These are phyloP conservation scores for Dictyostelium firmibasis DNA, from an alignment of 78 protist species.

Conservation along the genomic window DNA sequence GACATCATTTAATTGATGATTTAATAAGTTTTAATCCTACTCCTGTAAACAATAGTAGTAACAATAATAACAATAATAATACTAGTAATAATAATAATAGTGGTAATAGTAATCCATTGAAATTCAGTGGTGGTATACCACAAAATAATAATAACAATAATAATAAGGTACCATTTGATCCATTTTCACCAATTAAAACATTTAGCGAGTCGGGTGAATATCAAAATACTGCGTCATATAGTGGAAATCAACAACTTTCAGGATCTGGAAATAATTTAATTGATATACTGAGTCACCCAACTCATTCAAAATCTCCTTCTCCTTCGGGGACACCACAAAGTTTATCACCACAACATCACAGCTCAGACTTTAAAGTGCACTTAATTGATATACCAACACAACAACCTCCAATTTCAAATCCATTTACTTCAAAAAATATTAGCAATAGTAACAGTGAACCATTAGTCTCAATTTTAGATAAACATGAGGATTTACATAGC, in stretches of 20 bases:
- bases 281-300: conserved; percentile 6
- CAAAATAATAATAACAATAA: neutral
- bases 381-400: conserved; percentile 48
- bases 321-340: conserved; percentile 45
- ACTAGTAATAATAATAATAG: neutral
- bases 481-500: conserved; percentile 6
- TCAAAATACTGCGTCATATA: neutral
- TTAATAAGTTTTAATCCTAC: neutral
- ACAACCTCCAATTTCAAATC: conserved; percentile 11
- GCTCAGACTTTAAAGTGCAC: conserved; percentile 63
- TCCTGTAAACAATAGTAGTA: neutral
- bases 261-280: neutral
- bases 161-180: conserved; percentile 23
- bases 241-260: neutral
- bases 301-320: conserved; percentile 34
- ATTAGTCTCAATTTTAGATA: conserved; percentile 5
- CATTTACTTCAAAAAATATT: neutral
- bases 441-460: conserved; percentile 11
- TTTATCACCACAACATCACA: conserved; percentile 64
- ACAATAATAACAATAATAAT: neutral
- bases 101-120: neutral
- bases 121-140: conserved; percentile 37
- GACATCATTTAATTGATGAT: conserved; percentile 48
- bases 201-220: neutral
- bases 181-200: conserved; percentile 57